Conservation (phyloP, 2,329 filamentous ascomycete species). For the Purpureocillium takamizusanense region DNA sequence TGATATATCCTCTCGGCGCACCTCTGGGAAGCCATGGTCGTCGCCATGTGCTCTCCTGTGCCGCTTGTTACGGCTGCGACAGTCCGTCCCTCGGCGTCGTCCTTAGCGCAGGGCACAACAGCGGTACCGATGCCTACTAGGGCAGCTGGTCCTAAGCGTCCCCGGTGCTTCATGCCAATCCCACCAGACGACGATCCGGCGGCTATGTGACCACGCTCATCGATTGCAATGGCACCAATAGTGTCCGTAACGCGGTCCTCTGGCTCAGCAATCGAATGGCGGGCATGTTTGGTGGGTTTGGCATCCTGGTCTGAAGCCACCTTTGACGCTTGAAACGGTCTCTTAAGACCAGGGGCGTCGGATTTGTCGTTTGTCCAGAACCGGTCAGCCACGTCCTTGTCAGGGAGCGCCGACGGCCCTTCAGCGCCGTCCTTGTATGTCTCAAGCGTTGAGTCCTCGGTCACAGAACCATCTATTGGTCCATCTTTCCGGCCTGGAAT, state of each 20-base stretch:
- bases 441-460: too few species aligned
- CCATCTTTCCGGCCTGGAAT: neutral
- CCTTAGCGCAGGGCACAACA: constrained; percentile 67
- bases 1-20: constrained; percentile 81
- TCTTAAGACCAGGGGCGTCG: constrained; percentile 24
- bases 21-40: constrained; percentile 79
- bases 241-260: constrained; percentile 78
- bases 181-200: constrained; percentile 94
- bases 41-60: constrained; percentile 96
- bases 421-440: constrained; percentile 7
- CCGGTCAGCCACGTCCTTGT: neutral
- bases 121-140: constrained; percentile 86
- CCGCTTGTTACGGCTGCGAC: constrained; percentile 87
- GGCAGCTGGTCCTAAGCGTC: constrained; percentile 84
- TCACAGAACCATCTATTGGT: neutral
- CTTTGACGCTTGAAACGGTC: constrained; percentile 12
- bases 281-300: constrained; percentile 10
- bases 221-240: constrained; percentile 90
- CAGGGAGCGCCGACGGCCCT: constrained; percentile 8
- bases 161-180: constrained; percentile 96
- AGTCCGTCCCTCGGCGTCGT: constrained; percentile 58
- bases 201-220: constrained; percentile 77
- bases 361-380: constrained; percentile 3
- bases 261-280: constrained; percentile 13
- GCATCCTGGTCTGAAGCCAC: constrained; percentile 3